Evolutionary conservation across 129 eudicot species (phyloP).

Genomic region (Flaveria sonorensis): DNA sequence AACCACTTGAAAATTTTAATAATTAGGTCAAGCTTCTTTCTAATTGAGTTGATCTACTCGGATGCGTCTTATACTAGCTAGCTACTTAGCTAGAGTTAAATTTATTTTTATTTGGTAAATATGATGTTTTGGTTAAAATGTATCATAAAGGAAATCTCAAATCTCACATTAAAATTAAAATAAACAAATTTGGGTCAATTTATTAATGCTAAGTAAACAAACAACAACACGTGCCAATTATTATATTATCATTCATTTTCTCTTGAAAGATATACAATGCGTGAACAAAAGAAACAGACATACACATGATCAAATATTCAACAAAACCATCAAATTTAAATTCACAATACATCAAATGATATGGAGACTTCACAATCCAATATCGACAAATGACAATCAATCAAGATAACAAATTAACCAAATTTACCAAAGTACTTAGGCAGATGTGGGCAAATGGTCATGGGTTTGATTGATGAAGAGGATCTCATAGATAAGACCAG

Average conservation of each 20-base stretch:
- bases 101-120: no score
- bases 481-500: constrained; percentile 52
- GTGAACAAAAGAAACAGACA: constrained; percentile 5
- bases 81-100: no score
- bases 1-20: no score
- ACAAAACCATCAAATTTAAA: background rate
- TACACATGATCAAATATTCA: constrained; percentile 8
- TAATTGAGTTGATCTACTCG: no score
- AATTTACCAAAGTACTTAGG: constrained; percentile 16
- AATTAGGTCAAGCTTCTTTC: no score
- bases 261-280: background rate
- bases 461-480: constrained; percentile 54
- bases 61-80: no score
- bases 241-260: constrained; percentile 24
- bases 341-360: constrained; percentile 16
- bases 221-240: background rate
- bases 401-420: background rate
- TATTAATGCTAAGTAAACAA: background rate
- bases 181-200: background rate
- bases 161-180: background rate
- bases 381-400: constrained; percentile 18
- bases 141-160: background rate
- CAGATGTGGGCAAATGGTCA: constrained; percentile 55
- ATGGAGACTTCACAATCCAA: constrained; percentile 25
- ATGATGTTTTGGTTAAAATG: no score